A percentile compares a stretch with the other conserved stretches of the same genome.
phyloP scores from a whole-genome alignment of 306 rosid species.

The Pterocarpus santalinus region DNA sequence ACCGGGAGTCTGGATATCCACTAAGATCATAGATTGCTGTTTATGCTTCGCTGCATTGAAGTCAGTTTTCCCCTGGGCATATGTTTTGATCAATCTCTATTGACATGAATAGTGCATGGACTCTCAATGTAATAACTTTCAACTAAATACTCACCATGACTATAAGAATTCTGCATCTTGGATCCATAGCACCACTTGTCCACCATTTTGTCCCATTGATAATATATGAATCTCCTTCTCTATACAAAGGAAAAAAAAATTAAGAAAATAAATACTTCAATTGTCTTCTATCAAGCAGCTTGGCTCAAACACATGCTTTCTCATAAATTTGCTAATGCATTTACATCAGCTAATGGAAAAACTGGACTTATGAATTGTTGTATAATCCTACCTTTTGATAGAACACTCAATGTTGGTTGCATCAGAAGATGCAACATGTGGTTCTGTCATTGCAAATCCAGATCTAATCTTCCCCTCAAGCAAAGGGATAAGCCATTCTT shows the following conservation, averaged over 20 bases:
- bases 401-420: slow-evolving; percentile 94
- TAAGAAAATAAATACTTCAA: slow-evolving; percentile 14
- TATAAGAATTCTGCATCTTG: slow-evolving; percentile 88
- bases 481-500: slow-evolving; percentile 91
- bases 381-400: slow-evolving; percentile 70
- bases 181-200: slow-evolving; percentile 99
- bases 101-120: slow-evolving; percentile 31
- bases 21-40: slow-evolving; percentile 97
- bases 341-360: slow-evolving; percentile 14
- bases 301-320: slow-evolving; percentile 28
- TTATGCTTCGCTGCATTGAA: slow-evolving; percentile 80
- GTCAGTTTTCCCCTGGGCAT: slow-evolving; percentile 89
- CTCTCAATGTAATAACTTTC: slow-evolving; percentile 20
- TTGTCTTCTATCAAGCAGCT: slow-evolving; percentile 34
- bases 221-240: slow-evolving; percentile 84
- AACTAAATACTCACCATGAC: slow-evolving; percentile 81
- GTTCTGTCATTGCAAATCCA: slow-evolving; percentile 98
- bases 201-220: slow-evolving; percentile 97
- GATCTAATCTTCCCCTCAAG: slow-evolving; percentile 94
- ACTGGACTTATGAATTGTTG: not conserved
- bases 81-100: slow-evolving; percentile 45
- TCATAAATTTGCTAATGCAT: not conserved
- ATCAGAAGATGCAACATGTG: slow-evolving; percentile 92
- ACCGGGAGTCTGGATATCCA: slow-evolving; percentile 87
- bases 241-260: slow-evolving; percentile 46